Evolutionary conservation across 2,329 filamentous ascomycete genomes (phyloP).

Genomic region (Exophiala sp.): DNA sequence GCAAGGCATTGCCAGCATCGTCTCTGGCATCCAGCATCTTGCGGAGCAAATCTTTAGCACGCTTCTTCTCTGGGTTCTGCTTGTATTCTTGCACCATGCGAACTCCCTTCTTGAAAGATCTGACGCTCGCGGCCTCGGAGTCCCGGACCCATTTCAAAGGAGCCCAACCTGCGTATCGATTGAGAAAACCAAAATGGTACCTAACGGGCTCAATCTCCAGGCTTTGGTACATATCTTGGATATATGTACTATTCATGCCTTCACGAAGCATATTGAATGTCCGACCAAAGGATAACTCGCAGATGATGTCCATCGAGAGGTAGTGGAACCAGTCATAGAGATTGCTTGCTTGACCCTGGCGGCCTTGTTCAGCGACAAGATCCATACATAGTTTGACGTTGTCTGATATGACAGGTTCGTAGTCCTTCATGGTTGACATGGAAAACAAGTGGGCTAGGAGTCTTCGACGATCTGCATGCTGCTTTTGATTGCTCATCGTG

Average conservation of each 20-base stretch:
- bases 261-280: conserved; percentile 10
- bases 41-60: conserved; percentile 5
- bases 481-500: conserved; percentile 30
- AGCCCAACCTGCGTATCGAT: conserved; percentile 7
- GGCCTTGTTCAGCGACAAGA: not conserved
- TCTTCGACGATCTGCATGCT: conserved; percentile 38
- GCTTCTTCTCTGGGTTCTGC: conserved; percentile 1
- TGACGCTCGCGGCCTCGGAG: conserved; percentile 9
- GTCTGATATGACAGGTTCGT: conserved; percentile 34
- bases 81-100: conserved; percentile 11
- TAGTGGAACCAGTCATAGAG: conserved; percentile 13
- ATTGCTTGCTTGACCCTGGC: conserved; percentile 4
- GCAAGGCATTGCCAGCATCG: conserved; percentile 1
- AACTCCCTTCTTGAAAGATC: conserved; percentile 2
- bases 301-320: conserved; percentile 14
- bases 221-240: conserved; percentile 11
- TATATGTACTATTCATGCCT: conserved; percentile 2
- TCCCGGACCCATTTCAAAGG: conserved; percentile 9
- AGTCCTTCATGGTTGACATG: conserved; percentile 34
- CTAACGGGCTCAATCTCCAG: conserved; percentile 8
- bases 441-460: conserved; percentile 35
- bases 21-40: conserved; percentile 9
- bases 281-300: conserved; percentile 5
- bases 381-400: conserved; percentile 19
- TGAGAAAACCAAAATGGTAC: conserved; percentile 9